Evolutionary conservation across 1,284 basidiomycete species (phyloP), one percentile per base, ranked within the genome.

Genomic region (Rugosomyces carneus): DNA sequence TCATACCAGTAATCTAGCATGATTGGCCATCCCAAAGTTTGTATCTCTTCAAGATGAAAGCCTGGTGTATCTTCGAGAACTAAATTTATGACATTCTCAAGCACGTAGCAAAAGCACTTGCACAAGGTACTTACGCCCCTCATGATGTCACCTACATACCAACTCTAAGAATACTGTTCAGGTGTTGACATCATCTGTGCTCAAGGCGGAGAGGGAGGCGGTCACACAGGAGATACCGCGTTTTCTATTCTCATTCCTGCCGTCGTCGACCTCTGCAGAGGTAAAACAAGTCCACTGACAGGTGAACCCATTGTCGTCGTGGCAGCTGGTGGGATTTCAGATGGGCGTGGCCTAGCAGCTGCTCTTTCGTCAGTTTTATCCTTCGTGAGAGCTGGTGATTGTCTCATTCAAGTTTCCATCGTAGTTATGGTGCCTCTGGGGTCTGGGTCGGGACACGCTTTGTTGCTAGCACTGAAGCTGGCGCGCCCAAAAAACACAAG

Each of bases 391-490:
- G 4, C 9, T 15, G 5, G 11, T n/a, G 36, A 37, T 48, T 10
- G 44, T 49, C 46, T 10, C 44, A 9, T 27, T 24, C 19, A 20
- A 35, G 20, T 37, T 20, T 9, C 27, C n/a, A 13, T 21, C 39
- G 44, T 53, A 80, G 78, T 32, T 83, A 84, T 50, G 90, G 90
- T 43, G 89, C 89, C 1, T 70, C 82, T 1, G 90, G 81, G 41
- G 86, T 93, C 8, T 93, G 91, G 90, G 88, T 93, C 45, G 92
- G 92, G 29, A 94, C 92, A 1, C 80, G 92, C 21, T 96, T 95
- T 61, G 90, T 95, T 38, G 91, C 90, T 6, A 81, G 80, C 53
- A 76, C 71, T 34, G 89, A 93, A 64, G 88, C 91, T 1, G 84
- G 81, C 20, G 90, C 90, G 1, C 84, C 89, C 10, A 79, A 80